Evolutionary conservation across 805 yeast genomes (phyloP).

Genomic region (Komagataella ulmi): DNA sequence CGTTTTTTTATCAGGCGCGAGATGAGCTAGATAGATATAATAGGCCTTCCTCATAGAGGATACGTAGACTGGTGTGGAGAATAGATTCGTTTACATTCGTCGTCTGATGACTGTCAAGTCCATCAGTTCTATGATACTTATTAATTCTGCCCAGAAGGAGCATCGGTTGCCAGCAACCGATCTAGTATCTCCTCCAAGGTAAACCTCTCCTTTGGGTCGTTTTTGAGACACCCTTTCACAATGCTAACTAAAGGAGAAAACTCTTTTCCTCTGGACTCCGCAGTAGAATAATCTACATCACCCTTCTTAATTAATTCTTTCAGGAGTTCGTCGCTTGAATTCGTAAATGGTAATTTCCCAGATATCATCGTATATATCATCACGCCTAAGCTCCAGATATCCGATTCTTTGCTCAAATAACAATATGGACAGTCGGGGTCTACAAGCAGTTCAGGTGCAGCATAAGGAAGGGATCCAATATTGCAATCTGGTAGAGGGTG

Average conservation of each 20-base stretch:
- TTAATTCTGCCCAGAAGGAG: background rate
- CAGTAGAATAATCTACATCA: background rate
- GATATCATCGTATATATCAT: conserved; percentile 57
- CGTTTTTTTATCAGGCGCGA: background rate
- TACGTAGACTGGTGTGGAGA: background rate
- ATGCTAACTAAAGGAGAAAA: background rate
- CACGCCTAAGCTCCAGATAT: conserved; percentile 88
- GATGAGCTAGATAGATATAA: background rate
- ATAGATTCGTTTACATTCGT: background rate
- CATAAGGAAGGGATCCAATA: conserved; percentile 87
- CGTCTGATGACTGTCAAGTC: background rate
- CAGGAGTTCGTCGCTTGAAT: background rate
- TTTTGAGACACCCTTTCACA: background rate
- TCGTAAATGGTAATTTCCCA: conserved; percentile 66
- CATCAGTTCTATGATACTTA: background rate
- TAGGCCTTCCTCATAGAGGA: too few species aligned
- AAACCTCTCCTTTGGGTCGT: background rate
- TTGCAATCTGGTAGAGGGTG: conserved; percentile 39
- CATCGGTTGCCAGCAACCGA: background rate
- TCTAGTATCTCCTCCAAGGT: background rate
- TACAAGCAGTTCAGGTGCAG: conserved; percentile 77
- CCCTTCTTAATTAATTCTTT: background rate
- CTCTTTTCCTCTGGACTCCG: background rate
- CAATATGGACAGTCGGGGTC: conserved; percentile 26
- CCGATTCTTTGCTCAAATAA: conserved; percentile 50